Evolutionary conservation across 2,329 filamentous ascomycete genomes (phyloP).

Genomic region (Whalleya microplaca): DNA sequence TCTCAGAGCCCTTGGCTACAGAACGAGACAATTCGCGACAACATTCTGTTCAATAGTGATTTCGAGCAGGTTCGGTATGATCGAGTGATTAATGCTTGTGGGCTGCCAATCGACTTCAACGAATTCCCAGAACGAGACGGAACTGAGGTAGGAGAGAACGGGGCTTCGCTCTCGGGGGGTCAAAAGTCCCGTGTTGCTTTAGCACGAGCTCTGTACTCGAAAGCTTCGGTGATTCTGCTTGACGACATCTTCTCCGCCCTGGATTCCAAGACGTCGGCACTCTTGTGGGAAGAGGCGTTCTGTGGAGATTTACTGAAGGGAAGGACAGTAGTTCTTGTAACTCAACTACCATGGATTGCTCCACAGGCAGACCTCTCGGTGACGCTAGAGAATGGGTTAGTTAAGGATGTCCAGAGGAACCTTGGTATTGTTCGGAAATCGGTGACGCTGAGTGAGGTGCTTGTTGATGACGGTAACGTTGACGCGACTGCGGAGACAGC

Average conservation of each 20-base stretch:
- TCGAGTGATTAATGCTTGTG: conserved; percentile 59
- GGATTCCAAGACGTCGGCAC: conserved; percentile 60
- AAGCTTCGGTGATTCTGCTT: conserved; percentile 56
- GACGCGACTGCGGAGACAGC: conserved; percentile 34
- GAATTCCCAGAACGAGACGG: conserved; percentile 55
- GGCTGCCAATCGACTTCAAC: conserved; percentile 53
- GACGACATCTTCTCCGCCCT: conserved; percentile 65
- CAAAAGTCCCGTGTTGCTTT: conserved; percentile 61
- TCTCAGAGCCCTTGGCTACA: conserved; percentile 63
- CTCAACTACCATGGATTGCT: conserved; percentile 58
- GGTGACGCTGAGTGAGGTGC: conserved; percentile 46
- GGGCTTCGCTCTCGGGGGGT: conserved; percentile 58
- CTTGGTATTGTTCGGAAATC: conserved; percentile 50
- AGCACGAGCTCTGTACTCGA: conserved; percentile 61
- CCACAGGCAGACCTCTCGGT: conserved; percentile 54
- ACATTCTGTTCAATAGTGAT: conserved; percentile 57
- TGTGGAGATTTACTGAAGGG: conserved; percentile 57
- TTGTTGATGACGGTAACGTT: conserved; percentile 40
- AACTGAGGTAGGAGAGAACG: conserved; percentile 58
- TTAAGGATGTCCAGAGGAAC: conserved; percentile 48
- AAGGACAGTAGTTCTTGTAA: conserved; percentile 60
- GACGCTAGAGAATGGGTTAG: conserved; percentile 49
- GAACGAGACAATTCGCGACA: conserved; percentile 58
- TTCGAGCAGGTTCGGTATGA: conserved; percentile 59
- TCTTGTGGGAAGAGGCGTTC: conserved; percentile 61